A percentile compares a stretch with the other conserved stretches of the same genome.
Conservation (phyloP, 1,284 basidiomycete genomes). For the Hemileia vastatrix region DNA sequence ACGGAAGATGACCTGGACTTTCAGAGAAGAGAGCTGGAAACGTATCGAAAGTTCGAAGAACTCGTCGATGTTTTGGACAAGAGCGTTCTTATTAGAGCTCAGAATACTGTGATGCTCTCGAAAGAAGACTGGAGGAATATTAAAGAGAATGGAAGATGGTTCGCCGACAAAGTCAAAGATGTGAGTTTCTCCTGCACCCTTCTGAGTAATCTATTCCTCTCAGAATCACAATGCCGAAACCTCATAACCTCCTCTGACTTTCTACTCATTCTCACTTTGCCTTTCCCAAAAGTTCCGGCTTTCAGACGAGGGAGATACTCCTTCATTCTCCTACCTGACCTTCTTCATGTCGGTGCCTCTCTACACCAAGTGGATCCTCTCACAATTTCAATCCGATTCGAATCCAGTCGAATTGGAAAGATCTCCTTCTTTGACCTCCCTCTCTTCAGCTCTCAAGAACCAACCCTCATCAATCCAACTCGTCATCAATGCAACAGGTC, state of each 20-base stretch:
- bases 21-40: neutral
- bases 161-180: too few species aligned
- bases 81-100: neutral
- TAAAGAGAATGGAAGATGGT: neutral
- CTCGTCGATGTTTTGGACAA: neutral
- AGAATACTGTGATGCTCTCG: neutral
- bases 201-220: too few species aligned
- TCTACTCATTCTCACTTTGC: too few species aligned
- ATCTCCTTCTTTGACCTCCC: neutral
- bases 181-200: too few species aligned
- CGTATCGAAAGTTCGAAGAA: neutral
- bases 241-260: too few species aligned
- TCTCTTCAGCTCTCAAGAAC: neutral
- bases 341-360: neutral
- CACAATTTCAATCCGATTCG: neutral
- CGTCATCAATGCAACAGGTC: slow-evolving; percentile 51
- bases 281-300: too few species aligned
- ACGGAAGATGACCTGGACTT: neutral
- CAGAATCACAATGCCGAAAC: too few species aligned
- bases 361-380: neutral
- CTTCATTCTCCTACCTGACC: too few species aligned
- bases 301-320: too few species aligned
- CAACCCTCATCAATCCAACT: slow-evolving; percentile 24
- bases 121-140: neutral
- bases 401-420: neutral